A percentile compares a stretch with the other conserved stretches of the same genome.
phyloP scores from a whole-genome alignment of 2,329 filamentous ascomycete genomes.

The Nemania sp. region DNA sequence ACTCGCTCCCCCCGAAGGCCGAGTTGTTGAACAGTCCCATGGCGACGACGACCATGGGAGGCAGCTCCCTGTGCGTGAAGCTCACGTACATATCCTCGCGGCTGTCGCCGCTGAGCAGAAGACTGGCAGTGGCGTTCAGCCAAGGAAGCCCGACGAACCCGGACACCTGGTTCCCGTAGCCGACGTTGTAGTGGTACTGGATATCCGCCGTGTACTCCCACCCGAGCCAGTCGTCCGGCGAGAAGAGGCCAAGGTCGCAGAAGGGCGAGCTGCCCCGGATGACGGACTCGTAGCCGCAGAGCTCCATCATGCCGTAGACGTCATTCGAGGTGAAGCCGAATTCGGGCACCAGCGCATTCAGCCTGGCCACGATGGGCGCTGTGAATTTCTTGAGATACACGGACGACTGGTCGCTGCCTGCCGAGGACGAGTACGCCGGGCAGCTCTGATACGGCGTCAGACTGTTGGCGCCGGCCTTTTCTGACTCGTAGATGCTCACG shows the following conservation, averaged over 20 bases:
- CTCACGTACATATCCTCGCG: conserved; percentile 66
- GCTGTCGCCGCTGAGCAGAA: conserved; percentile 48
- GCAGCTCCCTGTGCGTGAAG: conserved; percentile 72
- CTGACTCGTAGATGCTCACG: conserved; percentile 59
- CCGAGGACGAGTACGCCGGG: conserved; percentile 62
- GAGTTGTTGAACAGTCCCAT: conserved; percentile 74
- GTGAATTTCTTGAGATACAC: conserved; percentile 61
- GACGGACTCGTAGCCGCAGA: conserved; percentile 69
- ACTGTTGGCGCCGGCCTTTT: conserved; percentile 61
- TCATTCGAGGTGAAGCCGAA: conserved; percentile 69
- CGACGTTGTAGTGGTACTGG: conserved; percentile 67
- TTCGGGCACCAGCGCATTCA: conserved; percentile 54
- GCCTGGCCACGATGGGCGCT: conserved; percentile 61
- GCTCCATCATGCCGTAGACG: conserved; percentile 67
- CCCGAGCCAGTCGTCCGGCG: conserved; percentile 65
- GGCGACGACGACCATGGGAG: conserved; percentile 68
- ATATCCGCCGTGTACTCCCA: conserved; percentile 70
- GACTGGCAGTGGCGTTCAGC: conserved; percentile 63
- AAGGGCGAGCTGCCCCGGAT: conserved; percentile 65
- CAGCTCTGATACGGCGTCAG: conserved; percentile 69
- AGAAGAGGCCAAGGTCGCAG: conserved; percentile 63
- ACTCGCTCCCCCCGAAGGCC: conserved; percentile 53
- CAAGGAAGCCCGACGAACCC: conserved; percentile 67
- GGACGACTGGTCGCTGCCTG: conserved; percentile 59
- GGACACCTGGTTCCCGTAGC: conserved; percentile 63